Evolutionary conservation across 805 yeast species (phyloP).

Genomic region (Spathaspora passalidarum): DNA sequence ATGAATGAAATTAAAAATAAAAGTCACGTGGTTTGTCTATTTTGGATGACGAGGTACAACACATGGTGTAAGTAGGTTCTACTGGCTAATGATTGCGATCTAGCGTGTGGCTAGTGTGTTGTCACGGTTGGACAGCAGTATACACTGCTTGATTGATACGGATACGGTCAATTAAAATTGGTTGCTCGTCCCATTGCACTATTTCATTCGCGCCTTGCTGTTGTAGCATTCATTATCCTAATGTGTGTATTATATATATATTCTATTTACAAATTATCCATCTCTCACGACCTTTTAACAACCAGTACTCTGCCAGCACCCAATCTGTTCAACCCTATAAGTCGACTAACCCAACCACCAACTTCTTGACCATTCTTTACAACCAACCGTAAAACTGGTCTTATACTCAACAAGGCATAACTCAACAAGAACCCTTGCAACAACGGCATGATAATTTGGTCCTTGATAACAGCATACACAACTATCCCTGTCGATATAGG

Average conservation of each 20-base stretch:
- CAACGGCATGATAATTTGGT: conserved; percentile 52
- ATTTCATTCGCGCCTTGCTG: no score
- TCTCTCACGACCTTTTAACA: neutral
- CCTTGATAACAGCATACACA: conserved; percentile 47
- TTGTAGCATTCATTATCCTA: neutral
- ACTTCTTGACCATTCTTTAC: conserved; percentile 24
- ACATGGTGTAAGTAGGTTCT: no score
- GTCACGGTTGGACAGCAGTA: no score
- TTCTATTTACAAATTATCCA: neutral
- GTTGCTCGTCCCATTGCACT: no score
- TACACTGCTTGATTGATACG: no score
- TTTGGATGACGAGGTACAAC: no score
- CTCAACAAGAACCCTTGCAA: conserved; percentile 51
- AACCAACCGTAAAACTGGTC: conserved; percentile 31
- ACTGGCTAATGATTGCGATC: no score
- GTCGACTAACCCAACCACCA: conserved; percentile 22
- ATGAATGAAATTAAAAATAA: no score
- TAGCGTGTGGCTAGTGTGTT: no score
- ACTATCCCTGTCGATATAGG: conserved; percentile 45
- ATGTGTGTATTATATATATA: neutral
- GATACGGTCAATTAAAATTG: no score
- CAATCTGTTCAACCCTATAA: conserved; percentile 14
- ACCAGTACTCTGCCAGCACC: neutral
- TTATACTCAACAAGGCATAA: conserved; percentile 32
- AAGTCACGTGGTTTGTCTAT: no score